Percentiles rank a stretch among this genome's conserved stretches.
Evolutionary conservation across 129 eudicot species (phyloP).

Genomic region (Lonicera japonica): DNA sequence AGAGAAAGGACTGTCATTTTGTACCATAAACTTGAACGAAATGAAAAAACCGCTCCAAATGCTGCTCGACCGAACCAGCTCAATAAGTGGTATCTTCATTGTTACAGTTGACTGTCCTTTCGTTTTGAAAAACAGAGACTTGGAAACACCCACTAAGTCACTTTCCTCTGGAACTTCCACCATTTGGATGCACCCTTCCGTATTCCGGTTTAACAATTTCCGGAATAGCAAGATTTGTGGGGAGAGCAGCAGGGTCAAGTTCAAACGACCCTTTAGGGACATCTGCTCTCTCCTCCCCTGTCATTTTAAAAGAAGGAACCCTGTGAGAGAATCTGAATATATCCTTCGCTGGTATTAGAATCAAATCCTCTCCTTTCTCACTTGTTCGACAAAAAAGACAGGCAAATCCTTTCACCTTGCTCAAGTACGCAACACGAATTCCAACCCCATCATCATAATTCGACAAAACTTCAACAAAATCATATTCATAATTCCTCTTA

Average conservation of each 20-base stretch:
- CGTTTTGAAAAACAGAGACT: no score
- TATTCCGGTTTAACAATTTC: conserved; percentile 4
- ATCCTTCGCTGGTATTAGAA: background rate
- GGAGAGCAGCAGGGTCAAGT: background rate
- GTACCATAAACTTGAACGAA: background rate
- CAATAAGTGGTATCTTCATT: background rate
- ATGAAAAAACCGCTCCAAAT: conserved; percentile 8
- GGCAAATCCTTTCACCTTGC: conserved; percentile 49
- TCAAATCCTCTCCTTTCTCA: background rate
- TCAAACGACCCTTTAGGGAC: conserved; percentile 45
- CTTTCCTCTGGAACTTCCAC: conserved; percentile 21
- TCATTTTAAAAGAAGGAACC: conserved; percentile 58
- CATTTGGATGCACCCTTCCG: conserved; percentile 19
- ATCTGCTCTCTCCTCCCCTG: conserved; percentile 40
- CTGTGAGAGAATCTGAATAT: conserved; percentile 32
- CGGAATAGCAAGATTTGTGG: conserved; percentile 24
- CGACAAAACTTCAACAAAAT: conserved; percentile 48
- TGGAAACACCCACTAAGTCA: no score
- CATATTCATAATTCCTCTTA: conserved; percentile 26
- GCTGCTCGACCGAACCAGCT: conserved; percentile 24
- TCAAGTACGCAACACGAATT: conserved; percentile 15
- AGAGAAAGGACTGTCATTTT: background rate
- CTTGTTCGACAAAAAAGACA: conserved; percentile 5
- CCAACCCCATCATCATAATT: conserved; percentile 34
- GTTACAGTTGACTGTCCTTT: background rate